Evolutionary conservation across 2,329 filamentous ascomycete species (phyloP), one percentile per base, ranked within the genome.

Genomic region (Aciculosporium take): DNA sequence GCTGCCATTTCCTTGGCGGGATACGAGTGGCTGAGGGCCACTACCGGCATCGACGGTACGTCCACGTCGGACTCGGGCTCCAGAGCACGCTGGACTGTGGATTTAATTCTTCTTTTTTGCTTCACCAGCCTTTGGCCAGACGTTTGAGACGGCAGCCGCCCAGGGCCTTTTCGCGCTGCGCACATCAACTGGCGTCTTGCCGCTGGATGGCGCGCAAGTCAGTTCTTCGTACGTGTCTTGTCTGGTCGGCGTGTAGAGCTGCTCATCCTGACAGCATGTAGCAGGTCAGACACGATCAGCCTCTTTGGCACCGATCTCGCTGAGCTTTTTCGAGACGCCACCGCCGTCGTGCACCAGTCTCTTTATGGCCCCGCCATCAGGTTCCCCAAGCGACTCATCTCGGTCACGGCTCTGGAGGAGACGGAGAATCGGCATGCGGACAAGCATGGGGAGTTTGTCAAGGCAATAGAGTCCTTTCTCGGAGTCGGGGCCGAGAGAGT

Each of bases 21-120:
- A 1, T 69, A 69, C 43, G 48, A 57, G 4, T 70, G 66, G 66
- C 41, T 70, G 4, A 54, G 59, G 24, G 42, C 56, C 20, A 55
- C 62, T 2, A 45, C 65, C 41, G 57, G 56, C 1, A 37, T 65
- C 41, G 60, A 63, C 47, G 45, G 64, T 64, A 37, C 47, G 61
- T 27, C 8, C 20, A 12, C 3, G n/a, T n/a, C n/a, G n/a, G n/a
- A n/a, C n/a, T n/a, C n/a, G n/a, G n/a, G n/a, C n/a, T n/a, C n/a
- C n/a, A n/a, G n/a, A n/a, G n/a, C n/a, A n/a, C n/a, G n/a, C n/a
- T n/a, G n/a, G n/a, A n/a, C n/a, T n/a, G n/a, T n/a, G n/a, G n/a
- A n/a, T n/a, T n/a, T n/a, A n/a, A n/a, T n/a, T n/a, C n/a, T n/a
- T n/a, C n/a, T n/a, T n/a, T n/a, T n/a, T n/a, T n/a, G n/a, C n/a